Base-by-base conservation (phyloP, 2,329 filamentous ascomycete species). In the Hysterium pulicare region DNA sequence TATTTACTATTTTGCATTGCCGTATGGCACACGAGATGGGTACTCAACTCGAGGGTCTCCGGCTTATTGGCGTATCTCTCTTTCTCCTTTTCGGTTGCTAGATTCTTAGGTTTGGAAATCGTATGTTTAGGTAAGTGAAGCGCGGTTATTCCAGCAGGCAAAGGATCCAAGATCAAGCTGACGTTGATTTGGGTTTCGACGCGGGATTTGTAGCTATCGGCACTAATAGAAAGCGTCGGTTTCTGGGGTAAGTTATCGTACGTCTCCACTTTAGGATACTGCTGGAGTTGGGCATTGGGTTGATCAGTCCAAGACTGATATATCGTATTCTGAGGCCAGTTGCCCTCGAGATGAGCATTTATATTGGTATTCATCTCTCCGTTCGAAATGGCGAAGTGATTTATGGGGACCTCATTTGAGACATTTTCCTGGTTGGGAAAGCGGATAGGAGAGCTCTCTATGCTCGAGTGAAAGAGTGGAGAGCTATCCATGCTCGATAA, bases 181-280 rank as follows among this genome's bases (percentile, higher is more conserved):
- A 95, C 87, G 2, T 85, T 86, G 50, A 95, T 95, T 61, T 96
- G 90, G 0, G 90, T 96, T 71, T 96, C 90, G 11, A 96, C 90
- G 17, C 90, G 82, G 11, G 89, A 95, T 66, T 95, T 95, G 43
- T 11, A n/a, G 7, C 83, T 89, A 95, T 94, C 0, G 89, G 89
- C 24, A 8, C 8, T 8, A 8, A 28, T 7, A 7, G 8, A 28
- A 28, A 28, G 24, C 7, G 7, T 13, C 13, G 24, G 24, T 28
- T 13, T 28, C 13, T 7, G 7, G 13, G 24, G 24, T 28, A 13
- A 8, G 8, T 7, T 8, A 28, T 13, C 13, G 24, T 7, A 28
- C 13, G 24, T 28, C 8, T 28, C 13, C 24, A 13, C 8, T 13
- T 28, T 28, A 13, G 24, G 13, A 13, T 28, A 28, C 24, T 28